Base-by-base conservation (phyloP, 2,329 filamentous ascomycete species). In the Chaetomium sp. region DNA sequence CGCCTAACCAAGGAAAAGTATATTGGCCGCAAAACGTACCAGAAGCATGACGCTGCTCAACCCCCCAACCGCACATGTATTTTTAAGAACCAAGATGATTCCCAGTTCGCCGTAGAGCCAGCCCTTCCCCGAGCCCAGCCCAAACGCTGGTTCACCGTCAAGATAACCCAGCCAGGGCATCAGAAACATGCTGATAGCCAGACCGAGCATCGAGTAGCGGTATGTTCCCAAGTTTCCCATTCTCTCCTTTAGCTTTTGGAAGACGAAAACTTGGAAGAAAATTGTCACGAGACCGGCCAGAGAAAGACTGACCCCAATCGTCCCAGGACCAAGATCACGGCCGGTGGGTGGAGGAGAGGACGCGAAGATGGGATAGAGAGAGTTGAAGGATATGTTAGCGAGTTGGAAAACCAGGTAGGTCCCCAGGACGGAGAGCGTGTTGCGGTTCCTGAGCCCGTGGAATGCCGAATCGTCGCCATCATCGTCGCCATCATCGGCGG, bases 401-500 rank as follows among this genome's bases (percentile, higher is more conserved):
- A 99, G 79, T 66, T 96, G 91, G 68, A 97, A 99, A 49, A 97
- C 86, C 44, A 96, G 81, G 67, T 96, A 97, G 0, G 91, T 95
- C 52, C 82, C 69, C 5, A 99, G 80, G 0, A 99, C 79, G 2
- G 95, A 75, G 10, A 96, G 69, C 0, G 91, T 96, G 57, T 94
- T 91, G 55, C 85, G 80, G 65, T 89, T 95, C 50, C 92, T 78
- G 1, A 96, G 66, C 44, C 79, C 74, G n/a, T 69, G 74, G 72
- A 77, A 77, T 1, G 70, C 68, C 5, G 69, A 68, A 44, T 56
- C 64, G 50, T 83, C 76, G 9, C 85, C 71, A n/a, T 72, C 72
- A 10, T 68, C 67, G 55, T 62, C 53, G 12, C 54, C 55, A 3
- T 59, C 54, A 0, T 67, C 63, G 1, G 55, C 62, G 19, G 19